A percentile compares a stretch with the other conserved stretches of the same genome.
Conservation (phyloP, 176 grass and related monocot genomes). For the Pontederia paniculata region DNA sequence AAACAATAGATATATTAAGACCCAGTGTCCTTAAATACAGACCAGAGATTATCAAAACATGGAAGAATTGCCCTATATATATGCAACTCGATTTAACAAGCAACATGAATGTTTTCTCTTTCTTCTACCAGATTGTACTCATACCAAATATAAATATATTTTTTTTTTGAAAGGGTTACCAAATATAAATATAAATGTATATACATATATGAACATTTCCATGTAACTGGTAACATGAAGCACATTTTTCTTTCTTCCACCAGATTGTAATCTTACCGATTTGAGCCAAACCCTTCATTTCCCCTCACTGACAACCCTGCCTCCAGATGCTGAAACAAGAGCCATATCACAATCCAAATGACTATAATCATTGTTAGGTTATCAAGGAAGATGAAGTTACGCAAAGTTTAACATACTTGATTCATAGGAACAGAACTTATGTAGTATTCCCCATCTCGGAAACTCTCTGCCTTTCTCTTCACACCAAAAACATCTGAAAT, state of each 20-base stretch:
- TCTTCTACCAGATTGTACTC: too few species aligned
- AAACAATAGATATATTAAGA: too few species aligned
- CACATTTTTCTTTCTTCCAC: neutral
- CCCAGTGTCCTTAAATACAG: too few species aligned
- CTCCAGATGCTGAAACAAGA: constrained; percentile 67
- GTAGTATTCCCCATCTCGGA: constrained; percentile 89
- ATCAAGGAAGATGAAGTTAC: neutral
- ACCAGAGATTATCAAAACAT: too few species aligned
- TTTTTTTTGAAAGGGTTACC: too few species aligned
- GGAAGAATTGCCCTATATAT: too few species aligned
- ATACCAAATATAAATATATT: too few species aligned
- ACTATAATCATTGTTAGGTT: neutral
- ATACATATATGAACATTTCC: too few species aligned
- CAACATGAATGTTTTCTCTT: too few species aligned
- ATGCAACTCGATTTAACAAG: too few species aligned
- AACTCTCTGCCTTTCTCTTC: constrained; percentile 61
- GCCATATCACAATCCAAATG: neutral
- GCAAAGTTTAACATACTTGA: constrained; percentile 33
- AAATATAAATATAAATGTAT: too few species aligned
- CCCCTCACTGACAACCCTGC: constrained; percentile 62
- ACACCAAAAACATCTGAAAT: constrained; percentile 49
- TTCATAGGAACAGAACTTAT: constrained; percentile 93
- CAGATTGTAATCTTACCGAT: constrained; percentile 42
- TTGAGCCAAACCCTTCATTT: constrained; percentile 70
- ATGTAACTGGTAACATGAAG: too few species aligned